Evolutionary conservation across 2,329 filamentous ascomycete species (phyloP).

Genomic region (Westerdykella sp.): DNA sequence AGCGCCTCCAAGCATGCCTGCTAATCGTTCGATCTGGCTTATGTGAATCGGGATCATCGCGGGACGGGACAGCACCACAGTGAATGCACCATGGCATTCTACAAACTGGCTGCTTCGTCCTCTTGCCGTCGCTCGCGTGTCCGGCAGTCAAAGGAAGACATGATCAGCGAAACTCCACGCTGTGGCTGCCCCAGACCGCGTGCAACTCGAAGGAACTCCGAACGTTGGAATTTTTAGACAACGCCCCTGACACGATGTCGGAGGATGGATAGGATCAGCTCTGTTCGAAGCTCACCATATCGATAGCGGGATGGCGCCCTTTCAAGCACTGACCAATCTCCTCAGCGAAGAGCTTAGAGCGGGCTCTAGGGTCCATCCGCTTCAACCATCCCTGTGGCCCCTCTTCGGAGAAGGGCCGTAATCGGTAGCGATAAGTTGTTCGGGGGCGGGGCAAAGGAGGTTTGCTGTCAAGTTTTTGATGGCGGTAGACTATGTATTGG

Average conservation of each 20-base stretch:
- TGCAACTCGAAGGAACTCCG: too few species aligned
- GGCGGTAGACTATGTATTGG: neutral
- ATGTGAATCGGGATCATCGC: too few species aligned
- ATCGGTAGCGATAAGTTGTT: slow-evolving; percentile 1
- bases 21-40: too few species aligned
- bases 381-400: slow-evolving; percentile 10
- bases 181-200: neutral
- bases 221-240: too few species aligned
- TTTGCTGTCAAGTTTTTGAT: slow-evolving; percentile 4
- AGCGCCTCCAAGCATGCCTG: too few species aligned
- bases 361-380: slow-evolving; percentile 26
- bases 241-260: slow-evolving; percentile 22
- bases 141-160: neutral
- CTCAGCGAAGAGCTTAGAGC: slow-evolving; percentile 8
- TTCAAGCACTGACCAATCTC: slow-evolving; percentile 20
- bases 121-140: neutral
- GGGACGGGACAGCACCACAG: neutral
- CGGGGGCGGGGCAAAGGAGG: neutral
- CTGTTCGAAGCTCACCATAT: slow-evolving; percentile 7
- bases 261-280: slow-evolving; percentile 3
- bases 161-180: neutral
- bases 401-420: slow-evolving; percentile 3
- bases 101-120: neutral
- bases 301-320: slow-evolving; percentile 14
- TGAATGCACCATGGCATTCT: neutral